Conservation (phyloP, 164 flowering plant genomes). For the Magnolia sinica region DNA sequence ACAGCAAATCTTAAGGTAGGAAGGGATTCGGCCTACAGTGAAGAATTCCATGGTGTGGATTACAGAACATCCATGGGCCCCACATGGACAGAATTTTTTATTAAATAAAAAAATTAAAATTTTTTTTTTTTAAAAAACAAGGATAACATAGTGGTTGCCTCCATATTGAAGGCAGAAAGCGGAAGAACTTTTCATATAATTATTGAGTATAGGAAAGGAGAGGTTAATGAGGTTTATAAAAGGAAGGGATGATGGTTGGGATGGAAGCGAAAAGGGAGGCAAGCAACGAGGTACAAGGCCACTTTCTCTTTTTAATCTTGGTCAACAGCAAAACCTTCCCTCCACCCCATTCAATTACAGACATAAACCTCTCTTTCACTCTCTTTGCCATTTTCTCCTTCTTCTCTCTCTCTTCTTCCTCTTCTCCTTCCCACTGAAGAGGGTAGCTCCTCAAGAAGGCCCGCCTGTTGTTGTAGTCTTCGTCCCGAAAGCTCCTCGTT, state of each 20-base stretch:
- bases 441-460: conserved; percentile 57
- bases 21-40: background rate
- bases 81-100: background rate
- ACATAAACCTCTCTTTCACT: conserved; percentile 29
- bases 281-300: conserved; percentile 31
- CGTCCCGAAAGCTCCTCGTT: conserved; percentile 37
- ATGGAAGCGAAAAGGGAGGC: conserved; percentile 36
- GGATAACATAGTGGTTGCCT: too few relatives aligned
- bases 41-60: background rate
- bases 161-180: too few relatives aligned
- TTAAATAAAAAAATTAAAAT: background rate
- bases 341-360: conserved; percentile 32
- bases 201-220: too few relatives aligned
- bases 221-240: background rate
- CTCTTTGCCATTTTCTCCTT: conserved; percentile 3
- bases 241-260: conserved; percentile 16
- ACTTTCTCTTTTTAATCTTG: conserved; percentile 40
- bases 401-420: background rate
- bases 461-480: conserved; percentile 46
- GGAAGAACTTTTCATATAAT: background rate
- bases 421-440: conserved; percentile 37
- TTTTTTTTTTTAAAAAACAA: too few relatives aligned
- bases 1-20: too few relatives aligned
- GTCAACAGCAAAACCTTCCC: conserved; percentile 32
- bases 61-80: background rate